Percentiles rank a stretch among this genome's conserved stretches.
Conservation (phyloP, 768 basidiomycete genomes). For the Naematelia encephala region DNA sequence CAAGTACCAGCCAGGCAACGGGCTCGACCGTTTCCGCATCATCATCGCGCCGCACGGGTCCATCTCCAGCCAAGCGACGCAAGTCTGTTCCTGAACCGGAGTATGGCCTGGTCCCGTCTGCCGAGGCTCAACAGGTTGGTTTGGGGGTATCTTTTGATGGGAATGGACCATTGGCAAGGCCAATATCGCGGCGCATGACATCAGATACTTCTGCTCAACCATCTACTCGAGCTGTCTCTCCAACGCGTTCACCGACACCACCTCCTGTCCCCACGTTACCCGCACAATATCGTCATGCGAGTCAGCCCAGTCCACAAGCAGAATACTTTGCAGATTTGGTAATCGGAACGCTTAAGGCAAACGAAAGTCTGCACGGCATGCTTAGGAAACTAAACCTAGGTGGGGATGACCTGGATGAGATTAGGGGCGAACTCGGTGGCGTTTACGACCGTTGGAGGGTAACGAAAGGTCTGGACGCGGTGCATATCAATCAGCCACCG, state of each 20-base stretch:
- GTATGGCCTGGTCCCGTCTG: constrained; percentile 3
- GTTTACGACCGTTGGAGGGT: constrained; percentile 33
- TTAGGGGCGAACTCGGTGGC: constrained; percentile 19
- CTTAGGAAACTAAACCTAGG: constrained; percentile 16
- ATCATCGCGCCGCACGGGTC: background rate
- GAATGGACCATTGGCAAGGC: constrained; percentile 4
- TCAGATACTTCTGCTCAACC: background rate
- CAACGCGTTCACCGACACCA: constrained; percentile 30
- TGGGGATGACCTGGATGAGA: constrained; percentile 27
- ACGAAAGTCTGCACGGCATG: constrained; percentile 1
- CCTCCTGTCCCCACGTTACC: constrained; percentile 30
- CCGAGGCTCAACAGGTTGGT: constrained; percentile 11
- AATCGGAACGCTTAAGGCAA: background rate
- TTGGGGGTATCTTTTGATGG: constrained; percentile 16
- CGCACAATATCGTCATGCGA: constrained; percentile 12
- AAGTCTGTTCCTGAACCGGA: constrained; percentile 36
- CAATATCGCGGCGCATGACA: constrained; percentile 4
- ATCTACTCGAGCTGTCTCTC: background rate
- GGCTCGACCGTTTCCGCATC: background rate
- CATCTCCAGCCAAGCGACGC: constrained; percentile 25
- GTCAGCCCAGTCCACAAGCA: background rate
- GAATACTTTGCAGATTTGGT: constrained; percentile 16
- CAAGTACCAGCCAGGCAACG: background rate
- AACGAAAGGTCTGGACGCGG: constrained; percentile 23
- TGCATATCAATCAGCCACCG: constrained; percentile 8